phyloP scores from a whole-genome alignment of 768 basidiomycete species.

The Xerocomus potaroensis region DNA sequence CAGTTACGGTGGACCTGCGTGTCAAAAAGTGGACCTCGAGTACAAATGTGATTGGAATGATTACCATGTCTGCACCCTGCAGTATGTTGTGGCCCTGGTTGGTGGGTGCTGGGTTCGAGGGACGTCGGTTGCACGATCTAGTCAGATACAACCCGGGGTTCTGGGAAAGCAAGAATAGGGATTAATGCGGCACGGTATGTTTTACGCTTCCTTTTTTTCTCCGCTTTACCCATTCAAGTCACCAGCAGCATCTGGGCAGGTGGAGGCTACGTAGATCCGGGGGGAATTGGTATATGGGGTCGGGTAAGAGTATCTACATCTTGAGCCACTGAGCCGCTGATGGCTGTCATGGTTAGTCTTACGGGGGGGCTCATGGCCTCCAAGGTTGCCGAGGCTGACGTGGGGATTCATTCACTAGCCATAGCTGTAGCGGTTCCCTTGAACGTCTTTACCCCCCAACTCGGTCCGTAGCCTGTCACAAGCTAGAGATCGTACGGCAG shows the following conservation, averaged over 20 bases:
- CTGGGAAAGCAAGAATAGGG: slow-evolving; percentile 90
- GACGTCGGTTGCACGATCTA: slow-evolving; percentile 76
- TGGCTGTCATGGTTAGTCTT: slow-evolving; percentile 57
- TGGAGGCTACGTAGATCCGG: slow-evolving; percentile 83
- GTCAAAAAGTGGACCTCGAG: slow-evolving; percentile 67
- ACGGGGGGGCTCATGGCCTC: slow-evolving; percentile 95
- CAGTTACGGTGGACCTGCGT: slow-evolving; percentile 88
- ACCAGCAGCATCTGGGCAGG: slow-evolving; percentile 70
- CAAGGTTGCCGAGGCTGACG: slow-evolving; percentile 88
- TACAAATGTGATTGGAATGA: slow-evolving; percentile 83
- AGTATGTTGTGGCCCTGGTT: slow-evolving; percentile 83
- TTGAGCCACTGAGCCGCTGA: slow-evolving; percentile 1
- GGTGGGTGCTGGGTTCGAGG: slow-evolving; percentile 93
- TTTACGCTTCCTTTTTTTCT: slow-evolving; percentile 4
- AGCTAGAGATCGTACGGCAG: slow-evolving; percentile 80
- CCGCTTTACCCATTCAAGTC: background rate
- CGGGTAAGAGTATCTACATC: slow-evolving; percentile 60
- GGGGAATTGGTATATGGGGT: slow-evolving; percentile 93
- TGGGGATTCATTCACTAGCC: too few species aligned
- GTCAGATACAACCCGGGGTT: slow-evolving; percentile 88
- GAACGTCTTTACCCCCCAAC: slow-evolving; percentile 6
- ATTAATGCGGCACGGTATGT: slow-evolving; percentile 77
- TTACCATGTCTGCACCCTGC: slow-evolving; percentile 73
- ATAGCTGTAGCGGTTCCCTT: slow-evolving; percentile 76
- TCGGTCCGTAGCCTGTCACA: slow-evolving; percentile 63